These are phyloP conservation scores for Ailanthus altissimus DNA, from an alignment of 345 rosid species.

Conservation along the genomic window DNA sequence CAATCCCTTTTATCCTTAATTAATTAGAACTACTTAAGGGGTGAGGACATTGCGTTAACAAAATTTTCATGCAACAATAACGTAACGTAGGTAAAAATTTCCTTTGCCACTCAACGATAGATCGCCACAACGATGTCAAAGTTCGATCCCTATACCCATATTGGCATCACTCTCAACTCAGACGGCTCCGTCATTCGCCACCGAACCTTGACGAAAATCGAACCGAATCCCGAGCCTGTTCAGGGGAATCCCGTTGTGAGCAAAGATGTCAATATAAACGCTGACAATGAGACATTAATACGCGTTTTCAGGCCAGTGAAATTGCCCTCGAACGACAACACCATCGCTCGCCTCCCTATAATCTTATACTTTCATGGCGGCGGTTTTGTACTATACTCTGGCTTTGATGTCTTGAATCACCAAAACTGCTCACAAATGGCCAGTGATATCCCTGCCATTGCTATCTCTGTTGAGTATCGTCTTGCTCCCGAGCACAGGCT, in stretches of 20 bases:
- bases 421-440: slow-evolving; percentile 23
- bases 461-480: slow-evolving; percentile 38
- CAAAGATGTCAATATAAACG: slow-evolving; percentile 29
- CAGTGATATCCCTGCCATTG: slow-evolving; percentile 30
- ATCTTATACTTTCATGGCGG: slow-evolving; percentile 42
- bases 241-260: slow-evolving; percentile 20
- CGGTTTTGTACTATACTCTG: slow-evolving; percentile 24
- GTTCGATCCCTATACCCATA: slow-evolving; percentile 29
- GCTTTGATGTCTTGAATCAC: slow-evolving; percentile 9
- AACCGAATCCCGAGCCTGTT: slow-evolving; percentile 13
- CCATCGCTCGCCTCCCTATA: slow-evolving; percentile 36
- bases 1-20: too few species aligned
- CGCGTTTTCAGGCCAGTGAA: slow-evolving; percentile 29
- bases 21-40: too few species aligned
- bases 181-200: slow-evolving; percentile 29
- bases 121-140: slow-evolving; percentile 2
- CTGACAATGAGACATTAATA: neutral
- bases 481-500: slow-evolving; percentile 43
- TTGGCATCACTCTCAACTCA: slow-evolving; percentile 9
- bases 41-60: too few species aligned
- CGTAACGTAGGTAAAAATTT: neutral
- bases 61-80: neutral
- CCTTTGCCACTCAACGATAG: too few species aligned
- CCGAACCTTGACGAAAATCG: neutral
- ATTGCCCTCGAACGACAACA: slow-evolving; percentile 31